Conservation (phyloP, 176 grass and related monocot species). For the Thalia dealbata region DNA sequence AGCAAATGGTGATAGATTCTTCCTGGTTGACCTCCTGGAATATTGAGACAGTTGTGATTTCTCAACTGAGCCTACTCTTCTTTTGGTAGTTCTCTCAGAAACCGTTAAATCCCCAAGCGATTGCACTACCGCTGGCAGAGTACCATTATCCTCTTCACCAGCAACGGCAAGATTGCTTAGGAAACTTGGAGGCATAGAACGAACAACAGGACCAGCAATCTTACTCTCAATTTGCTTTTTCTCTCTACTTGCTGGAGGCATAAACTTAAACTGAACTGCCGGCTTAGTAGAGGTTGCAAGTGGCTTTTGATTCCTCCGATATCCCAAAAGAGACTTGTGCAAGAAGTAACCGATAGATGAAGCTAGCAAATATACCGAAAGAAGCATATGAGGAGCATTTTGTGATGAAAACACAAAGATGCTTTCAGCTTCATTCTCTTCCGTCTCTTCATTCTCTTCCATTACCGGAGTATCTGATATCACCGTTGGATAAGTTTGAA, state of each 20-base stretch:
- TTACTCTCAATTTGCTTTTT: not conserved
- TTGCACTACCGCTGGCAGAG: constrained; percentile 23
- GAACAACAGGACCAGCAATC: not conserved
- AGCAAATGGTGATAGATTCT: not conserved
- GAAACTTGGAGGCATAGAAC: not conserved
- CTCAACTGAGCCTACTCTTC: not conserved
- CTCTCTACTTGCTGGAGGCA: not conserved
- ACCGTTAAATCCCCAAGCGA: constrained; percentile 34
- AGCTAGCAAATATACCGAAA: not conserved
- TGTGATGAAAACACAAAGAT: not conserved
- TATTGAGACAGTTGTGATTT: not conserved
- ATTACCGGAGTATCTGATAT: not conserved
- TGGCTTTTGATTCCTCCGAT: not conserved
- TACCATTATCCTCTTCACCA: constrained; percentile 9
- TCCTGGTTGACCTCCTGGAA: not conserved
- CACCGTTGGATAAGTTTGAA: not conserved
- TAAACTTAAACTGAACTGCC: not conserved
- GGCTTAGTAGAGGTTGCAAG: not conserved
- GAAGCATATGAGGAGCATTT: not conserved
- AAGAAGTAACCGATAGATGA: not conserved
- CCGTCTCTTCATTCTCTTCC: not conserved
- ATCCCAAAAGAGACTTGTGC: constrained; percentile 26
- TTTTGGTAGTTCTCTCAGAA: not conserved
- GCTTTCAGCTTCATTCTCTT: not conserved
- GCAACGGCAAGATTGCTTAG: not conserved